Evolutionary conservation across 1,284 basidiomycete species (phyloP).

Genomic region (Tremellales sp.): DNA sequence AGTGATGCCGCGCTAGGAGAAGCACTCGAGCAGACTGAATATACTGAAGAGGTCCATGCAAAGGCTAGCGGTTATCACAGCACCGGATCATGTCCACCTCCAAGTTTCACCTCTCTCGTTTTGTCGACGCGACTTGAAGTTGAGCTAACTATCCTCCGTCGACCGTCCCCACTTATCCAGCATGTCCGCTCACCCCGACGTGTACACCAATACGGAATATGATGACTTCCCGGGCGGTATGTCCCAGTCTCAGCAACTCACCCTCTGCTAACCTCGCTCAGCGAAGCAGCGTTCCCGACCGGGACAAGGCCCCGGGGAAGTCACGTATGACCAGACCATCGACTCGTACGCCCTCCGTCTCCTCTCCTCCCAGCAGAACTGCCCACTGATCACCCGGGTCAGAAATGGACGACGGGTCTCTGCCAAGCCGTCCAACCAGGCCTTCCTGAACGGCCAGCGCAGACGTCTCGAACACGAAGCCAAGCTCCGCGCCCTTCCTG

Average conservation of each 20-base stretch:
- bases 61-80: too few relatives aligned
- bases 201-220: constrained; percentile 23
- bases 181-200: constrained; percentile 10
- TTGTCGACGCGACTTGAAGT: not conserved
- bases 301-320: constrained; percentile 33
- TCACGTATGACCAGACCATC: constrained; percentile 30
- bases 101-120: too few relatives aligned
- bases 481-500: constrained; percentile 8
- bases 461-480: constrained; percentile 29
- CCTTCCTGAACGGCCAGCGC: constrained; percentile 34
- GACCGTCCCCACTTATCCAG: not conserved
- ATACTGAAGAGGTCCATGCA: too few relatives aligned
- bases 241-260: constrained; percentile 1
- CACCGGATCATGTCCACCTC: too few relatives aligned
- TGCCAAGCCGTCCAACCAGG: constrained; percentile 60
- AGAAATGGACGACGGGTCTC: constrained; percentile 61
- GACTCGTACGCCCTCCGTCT: constrained; percentile 25
- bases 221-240: constrained; percentile 33
- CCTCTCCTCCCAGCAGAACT: not conserved
- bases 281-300: constrained; percentile 31
- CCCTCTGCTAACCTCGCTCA: constrained; percentile 4
- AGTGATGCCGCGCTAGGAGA: too few relatives aligned
- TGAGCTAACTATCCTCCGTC: constrained; percentile 1
- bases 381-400: constrained; percentile 1
- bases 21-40: too few relatives aligned